Conservation (phyloP, 306 rosid genomes). For the Pterocarpus macrocarpus region DNA sequence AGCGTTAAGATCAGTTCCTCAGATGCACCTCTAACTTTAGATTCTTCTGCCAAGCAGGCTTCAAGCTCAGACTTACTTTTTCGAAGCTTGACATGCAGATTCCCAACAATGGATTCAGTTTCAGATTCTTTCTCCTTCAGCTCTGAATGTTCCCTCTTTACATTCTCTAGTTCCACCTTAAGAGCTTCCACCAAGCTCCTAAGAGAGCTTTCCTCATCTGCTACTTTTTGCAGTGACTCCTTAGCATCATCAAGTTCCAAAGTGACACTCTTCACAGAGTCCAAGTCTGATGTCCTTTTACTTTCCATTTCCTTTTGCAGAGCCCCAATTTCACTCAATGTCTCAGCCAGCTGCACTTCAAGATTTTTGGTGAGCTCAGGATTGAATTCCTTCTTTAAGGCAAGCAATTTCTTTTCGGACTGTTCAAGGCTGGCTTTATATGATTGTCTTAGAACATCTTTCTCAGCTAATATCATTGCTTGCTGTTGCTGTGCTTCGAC, state of each 20-base stretch:
- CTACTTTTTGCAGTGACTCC: constrained; percentile 83
- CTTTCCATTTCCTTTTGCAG: constrained; percentile 84
- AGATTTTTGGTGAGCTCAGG: constrained; percentile 73
- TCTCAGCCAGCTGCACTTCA: constrained; percentile 73
- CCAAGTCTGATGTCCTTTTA: constrained; percentile 74
- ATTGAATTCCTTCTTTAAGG: constrained; percentile 64
- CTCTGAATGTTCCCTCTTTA: constrained; percentile 82
- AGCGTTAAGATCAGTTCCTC: constrained; percentile 83
- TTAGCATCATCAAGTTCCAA: constrained; percentile 88
- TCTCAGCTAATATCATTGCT: constrained; percentile 68
- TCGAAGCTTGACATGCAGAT: constrained; percentile 79
- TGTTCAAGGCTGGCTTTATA: constrained; percentile 76
- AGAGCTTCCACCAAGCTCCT: constrained; percentile 75
- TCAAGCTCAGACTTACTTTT: constrained; percentile 85
- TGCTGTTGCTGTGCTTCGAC: constrained; percentile 77
- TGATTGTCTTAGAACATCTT: constrained; percentile 75
- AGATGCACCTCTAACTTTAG: constrained; percentile 77
- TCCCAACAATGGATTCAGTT: constrained; percentile 87
- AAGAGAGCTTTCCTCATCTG: constrained; percentile 90
- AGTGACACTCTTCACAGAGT: constrained; percentile 77
- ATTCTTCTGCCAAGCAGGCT: constrained; percentile 76
- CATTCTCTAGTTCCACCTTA: constrained; percentile 86
- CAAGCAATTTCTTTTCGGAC: constrained; percentile 66
- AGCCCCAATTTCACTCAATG: constrained; percentile 66
- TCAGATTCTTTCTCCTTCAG: constrained; percentile 89